phyloP scores from a whole-genome alignment of 495 filamentous ascomycete species.

The Niebla homalea region DNA sequence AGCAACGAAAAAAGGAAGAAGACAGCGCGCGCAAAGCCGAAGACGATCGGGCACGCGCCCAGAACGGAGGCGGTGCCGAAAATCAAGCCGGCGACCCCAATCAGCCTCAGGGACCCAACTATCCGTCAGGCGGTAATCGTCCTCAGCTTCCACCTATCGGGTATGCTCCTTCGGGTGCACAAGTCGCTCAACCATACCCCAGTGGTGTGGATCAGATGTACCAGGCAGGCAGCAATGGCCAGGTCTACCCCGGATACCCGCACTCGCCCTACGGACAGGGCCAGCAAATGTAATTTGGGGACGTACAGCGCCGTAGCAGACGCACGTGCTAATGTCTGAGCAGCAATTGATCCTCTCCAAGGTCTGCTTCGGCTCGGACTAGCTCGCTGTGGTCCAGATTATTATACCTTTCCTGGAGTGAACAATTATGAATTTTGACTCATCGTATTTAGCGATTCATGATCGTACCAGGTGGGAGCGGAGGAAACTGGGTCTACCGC shows the following conservation, averaged over 20 bases:
- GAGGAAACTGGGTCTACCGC: conserved; percentile 11
- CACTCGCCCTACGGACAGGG: conserved; percentile 61
- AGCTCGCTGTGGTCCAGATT: conserved; percentile 9
- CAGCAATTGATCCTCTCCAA: conserved; percentile 6
- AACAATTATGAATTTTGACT: conserved; percentile 14
- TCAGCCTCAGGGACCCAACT: conserved; percentile 44
- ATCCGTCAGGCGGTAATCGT: conserved; percentile 41
- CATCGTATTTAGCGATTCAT: conserved; percentile 11
- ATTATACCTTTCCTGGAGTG: conserved; percentile 10
- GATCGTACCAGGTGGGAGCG: conserved; percentile 17
- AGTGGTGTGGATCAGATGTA: conserved; percentile 38
- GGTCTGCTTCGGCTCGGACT: conserved; percentile 9
- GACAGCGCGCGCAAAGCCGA: conserved; percentile 79
- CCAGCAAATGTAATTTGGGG: conserved; percentile 55
- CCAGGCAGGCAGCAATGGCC: conserved; percentile 46
- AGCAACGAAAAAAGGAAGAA: conserved; percentile 97
- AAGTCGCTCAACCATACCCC: conserved; percentile 54
- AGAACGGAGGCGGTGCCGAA: conserved; percentile 38
- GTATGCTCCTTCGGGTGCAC: conserved; percentile 53
- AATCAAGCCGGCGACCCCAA: conserved; percentile 45
- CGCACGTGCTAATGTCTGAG: not conserved
- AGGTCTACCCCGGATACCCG: conserved; percentile 63
- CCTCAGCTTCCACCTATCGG: conserved; percentile 80
- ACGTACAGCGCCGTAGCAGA: conserved; percentile 1
- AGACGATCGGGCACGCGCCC: conserved; percentile 70